Conservation (phyloP, 176 grass and related monocot genomes). For the Urochloa ruziziensis region DNA sequence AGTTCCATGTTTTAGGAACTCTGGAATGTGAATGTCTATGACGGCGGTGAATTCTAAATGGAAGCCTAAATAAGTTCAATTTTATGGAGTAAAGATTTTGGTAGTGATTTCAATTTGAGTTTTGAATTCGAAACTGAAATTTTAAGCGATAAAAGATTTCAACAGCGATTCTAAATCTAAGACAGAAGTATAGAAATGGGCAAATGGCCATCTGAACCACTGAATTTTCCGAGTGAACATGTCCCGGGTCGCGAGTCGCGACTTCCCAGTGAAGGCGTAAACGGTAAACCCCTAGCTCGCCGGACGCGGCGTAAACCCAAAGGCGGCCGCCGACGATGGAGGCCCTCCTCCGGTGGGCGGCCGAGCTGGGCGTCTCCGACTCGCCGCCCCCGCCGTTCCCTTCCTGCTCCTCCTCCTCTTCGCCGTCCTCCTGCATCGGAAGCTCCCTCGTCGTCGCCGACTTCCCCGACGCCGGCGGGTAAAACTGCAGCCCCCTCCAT, state of each 20-base stretch:
- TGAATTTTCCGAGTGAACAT: background rate
- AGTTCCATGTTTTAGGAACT: too few species aligned
- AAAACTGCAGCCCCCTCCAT: background rate
- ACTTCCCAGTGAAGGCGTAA: constrained; percentile 4
- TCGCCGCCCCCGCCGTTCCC: background rate
- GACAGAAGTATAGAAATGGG: background rate
- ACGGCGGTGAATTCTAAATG: too few species aligned
- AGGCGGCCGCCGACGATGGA: constrained; percentile 36
- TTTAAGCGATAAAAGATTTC: too few species aligned
- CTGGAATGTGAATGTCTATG: too few species aligned
- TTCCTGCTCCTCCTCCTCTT: background rate
- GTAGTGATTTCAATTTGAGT: too few species aligned
- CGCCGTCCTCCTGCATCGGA: constrained; percentile 46
- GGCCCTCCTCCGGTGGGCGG: constrained; percentile 76
- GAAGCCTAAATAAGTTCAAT: too few species aligned
- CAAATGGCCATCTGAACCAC: background rate
- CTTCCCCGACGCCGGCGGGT: constrained; percentile 81
- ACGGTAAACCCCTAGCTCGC: background rate
- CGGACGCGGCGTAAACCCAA: background rate
- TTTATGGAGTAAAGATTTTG: too few species aligned
- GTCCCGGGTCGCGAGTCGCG: background rate
- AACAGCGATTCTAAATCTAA: too few species aligned
- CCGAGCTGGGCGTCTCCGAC: constrained; percentile 74
- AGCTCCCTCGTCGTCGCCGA: constrained; percentile 56
- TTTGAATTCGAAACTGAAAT: too few species aligned